These are phyloP conservation scores for Linnemannia hyalina DNA, from an alignment of 192 early-diverging fungal species.

Conservation along the genomic window DNA sequence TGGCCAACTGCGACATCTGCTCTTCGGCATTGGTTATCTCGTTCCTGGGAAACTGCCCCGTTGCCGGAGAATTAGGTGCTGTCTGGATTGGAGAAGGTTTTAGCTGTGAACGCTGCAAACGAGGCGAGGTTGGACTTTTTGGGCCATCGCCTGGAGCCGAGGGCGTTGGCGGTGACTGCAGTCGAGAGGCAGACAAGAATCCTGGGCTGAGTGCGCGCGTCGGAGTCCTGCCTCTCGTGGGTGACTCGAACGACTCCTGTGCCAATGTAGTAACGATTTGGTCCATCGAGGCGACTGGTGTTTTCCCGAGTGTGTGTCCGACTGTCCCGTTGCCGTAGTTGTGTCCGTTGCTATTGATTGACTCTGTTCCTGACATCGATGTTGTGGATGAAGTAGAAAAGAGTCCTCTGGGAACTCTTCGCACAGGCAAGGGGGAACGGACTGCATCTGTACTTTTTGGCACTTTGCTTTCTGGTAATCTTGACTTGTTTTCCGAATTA, in stretches of 20 bases:
- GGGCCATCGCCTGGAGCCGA: background rate
- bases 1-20: constrained; percentile 32
- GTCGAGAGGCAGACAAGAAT: constrained; percentile 4
- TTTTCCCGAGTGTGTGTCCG: background rate
- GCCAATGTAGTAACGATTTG: background rate
- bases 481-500: background rate
- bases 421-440: background rate
- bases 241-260: background rate
- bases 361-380: constrained; percentile 2
- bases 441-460: background rate
- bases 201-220: background rate
- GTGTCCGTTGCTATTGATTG: background rate
- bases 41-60: background rate
- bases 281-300: background rate
- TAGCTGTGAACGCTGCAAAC: constrained; percentile 24
- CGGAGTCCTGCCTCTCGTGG: constrained; percentile 6
- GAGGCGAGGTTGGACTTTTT: constrained; percentile 19
- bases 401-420: constrained; percentile 40
- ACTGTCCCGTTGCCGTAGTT: background rate
- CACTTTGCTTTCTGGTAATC: background rate
- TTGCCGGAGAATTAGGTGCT: background rate
- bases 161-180: constrained; percentile 14
- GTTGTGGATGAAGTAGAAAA: constrained; percentile 16
- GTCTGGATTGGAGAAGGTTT: constrained; percentile 45
- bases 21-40: constrained; percentile 16